These are phyloP conservation scores for Chrysanthemum seticuspe DNA, from an alignment of 129 eudicot genomes.

Conservation along the genomic window DNA sequence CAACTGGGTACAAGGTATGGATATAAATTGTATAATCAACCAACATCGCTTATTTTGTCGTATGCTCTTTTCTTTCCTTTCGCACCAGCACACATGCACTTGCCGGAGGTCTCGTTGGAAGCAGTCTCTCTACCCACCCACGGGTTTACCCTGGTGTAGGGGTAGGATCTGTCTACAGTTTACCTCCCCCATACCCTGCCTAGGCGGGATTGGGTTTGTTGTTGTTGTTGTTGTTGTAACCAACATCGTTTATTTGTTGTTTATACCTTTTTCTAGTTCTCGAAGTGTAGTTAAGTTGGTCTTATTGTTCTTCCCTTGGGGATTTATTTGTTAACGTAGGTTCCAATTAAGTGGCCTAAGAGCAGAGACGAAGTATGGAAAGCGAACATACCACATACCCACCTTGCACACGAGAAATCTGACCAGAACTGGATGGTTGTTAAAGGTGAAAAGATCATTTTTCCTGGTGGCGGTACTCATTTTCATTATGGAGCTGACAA, in stretches of 20 bases:
- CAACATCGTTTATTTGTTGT: conserved; percentile 4
- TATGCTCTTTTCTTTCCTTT: too few relatives aligned
- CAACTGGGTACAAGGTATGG: conserved; percentile 89
- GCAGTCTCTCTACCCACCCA: too few relatives aligned
- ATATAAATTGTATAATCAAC: neutral
- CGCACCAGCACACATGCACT: too few relatives aligned
- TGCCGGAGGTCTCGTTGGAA: too few relatives aligned
- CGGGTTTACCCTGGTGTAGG: too few relatives aligned
- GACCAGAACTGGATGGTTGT: conserved; percentile 99
- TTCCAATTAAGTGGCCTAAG: conserved; percentile 95
- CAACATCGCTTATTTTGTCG: too few relatives aligned
- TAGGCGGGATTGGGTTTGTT: too few relatives aligned
- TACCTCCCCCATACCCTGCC: too few relatives aligned
- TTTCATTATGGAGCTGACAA: conserved; percentile 98
- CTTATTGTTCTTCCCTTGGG: conserved; percentile 8
- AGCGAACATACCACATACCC: conserved; percentile 98
- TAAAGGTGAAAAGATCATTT: conserved; percentile 84
- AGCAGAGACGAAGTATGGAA: conserved; percentile 99
- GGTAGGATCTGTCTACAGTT: too few relatives aligned
- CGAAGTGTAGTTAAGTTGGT: neutral
- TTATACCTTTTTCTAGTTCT: neutral
- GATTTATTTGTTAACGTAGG: conserved; percentile 38
- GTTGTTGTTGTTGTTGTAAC: too few relatives aligned
- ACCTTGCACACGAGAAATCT: conserved; percentile 97
- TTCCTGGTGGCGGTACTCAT: conserved; percentile 99